These are phyloP conservation scores for Pseudoperonospora humuli DNA, from an alignment of 352 stramenopile species.

Conservation along the genomic window DNA sequence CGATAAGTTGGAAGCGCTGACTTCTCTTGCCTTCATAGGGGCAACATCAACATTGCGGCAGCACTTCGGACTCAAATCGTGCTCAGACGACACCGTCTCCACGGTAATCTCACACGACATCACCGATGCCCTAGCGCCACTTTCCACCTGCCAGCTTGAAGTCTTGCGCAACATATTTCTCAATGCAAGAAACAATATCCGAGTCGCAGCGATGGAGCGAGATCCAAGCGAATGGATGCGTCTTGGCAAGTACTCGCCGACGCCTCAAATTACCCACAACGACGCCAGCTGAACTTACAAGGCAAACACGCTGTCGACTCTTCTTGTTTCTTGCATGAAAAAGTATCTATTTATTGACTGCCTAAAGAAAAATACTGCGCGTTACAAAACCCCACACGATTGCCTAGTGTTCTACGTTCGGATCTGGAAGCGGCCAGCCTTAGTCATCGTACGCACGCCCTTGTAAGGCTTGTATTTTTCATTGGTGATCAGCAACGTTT, in stretches of 20 bases:
- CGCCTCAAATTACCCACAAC: background rate
- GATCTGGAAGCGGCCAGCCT: slow-evolving; percentile 93
- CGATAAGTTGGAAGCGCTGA: slow-evolving; percentile 17
- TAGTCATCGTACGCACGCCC: slow-evolving; percentile 94
- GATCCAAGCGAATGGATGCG: too few species aligned
- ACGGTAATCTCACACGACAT: too few species aligned
- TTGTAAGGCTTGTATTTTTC: slow-evolving; percentile 98
- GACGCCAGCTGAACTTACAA: background rate
- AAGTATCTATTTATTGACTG: slow-evolving; percentile 20
- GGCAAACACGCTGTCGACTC: background rate
- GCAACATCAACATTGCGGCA: slow-evolving; percentile 16
- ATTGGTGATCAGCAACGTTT: slow-evolving; percentile 91
- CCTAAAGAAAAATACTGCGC: slow-evolving; percentile 12
- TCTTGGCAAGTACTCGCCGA: too few species aligned
- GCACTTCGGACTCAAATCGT: too few species aligned
- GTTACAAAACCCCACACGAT: slow-evolving; percentile 7
- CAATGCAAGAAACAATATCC: background rate
- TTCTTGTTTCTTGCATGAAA: slow-evolving; percentile 11
- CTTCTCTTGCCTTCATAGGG: slow-evolving; percentile 12
- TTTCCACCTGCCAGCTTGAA: background rate
- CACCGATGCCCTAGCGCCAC: too few species aligned
- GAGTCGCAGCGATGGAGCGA: too few species aligned
- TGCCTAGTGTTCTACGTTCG: slow-evolving; percentile 55
- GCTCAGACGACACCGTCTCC: too few species aligned
- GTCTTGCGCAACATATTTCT: too few species aligned